These are phyloP conservation scores for Penicillium sp. DNA, from an alignment of 2,329 filamentous ascomycete species.

Conservation along the genomic window DNA sequence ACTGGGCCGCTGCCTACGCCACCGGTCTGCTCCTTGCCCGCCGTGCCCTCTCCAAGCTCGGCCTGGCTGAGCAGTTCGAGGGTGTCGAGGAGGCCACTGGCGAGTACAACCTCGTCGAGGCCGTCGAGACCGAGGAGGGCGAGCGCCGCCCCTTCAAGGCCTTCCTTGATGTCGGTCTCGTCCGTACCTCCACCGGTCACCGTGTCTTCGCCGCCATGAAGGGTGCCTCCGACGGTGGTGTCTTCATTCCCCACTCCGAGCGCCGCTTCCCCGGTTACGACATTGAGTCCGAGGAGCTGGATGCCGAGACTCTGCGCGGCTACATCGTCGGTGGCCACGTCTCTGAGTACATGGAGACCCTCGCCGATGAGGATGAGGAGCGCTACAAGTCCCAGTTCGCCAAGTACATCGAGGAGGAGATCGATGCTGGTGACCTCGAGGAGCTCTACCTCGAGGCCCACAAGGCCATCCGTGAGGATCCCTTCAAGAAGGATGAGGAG, in stretches of 20 bases:
- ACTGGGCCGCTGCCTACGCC: conserved; percentile 97
- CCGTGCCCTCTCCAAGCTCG: conserved; percentile 94
- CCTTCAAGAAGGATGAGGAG: conserved; percentile 82
- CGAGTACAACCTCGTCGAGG: conserved; percentile 94
- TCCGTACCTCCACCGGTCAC: conserved; percentile 95
- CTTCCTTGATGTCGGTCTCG: conserved; percentile 95
- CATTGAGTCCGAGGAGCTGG: conserved; percentile 95
- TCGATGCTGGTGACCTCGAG: conserved; percentile 96
- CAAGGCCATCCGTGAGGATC: conserved; percentile 94
- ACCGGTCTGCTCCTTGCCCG: conserved; percentile 96
- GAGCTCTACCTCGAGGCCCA: conserved; percentile 94
- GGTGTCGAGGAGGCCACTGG: conserved; percentile 97
- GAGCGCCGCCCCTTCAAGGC: conserved; percentile 97
- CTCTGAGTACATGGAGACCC: conserved; percentile 99
- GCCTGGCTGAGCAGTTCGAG: conserved; percentile 83
- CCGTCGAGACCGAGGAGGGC: conserved; percentile 81
- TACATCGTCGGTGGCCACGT: conserved; percentile 99
- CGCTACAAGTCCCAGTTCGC: conserved; percentile 98
- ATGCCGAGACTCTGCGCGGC: conserved; percentile 92
- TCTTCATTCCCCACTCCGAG: conserved; percentile 96
- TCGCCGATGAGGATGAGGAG: conserved; percentile 99
- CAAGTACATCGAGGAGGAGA: conserved; percentile 93
- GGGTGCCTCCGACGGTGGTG: conserved; percentile 96
- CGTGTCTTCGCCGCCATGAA: conserved; percentile 99
- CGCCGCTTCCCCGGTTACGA: conserved; percentile 99